These are phyloP conservation scores for Mycothermus thermophilus DNA, from an alignment of 495 filamentous ascomycete genomes.

Conservation along the genomic window DNA sequence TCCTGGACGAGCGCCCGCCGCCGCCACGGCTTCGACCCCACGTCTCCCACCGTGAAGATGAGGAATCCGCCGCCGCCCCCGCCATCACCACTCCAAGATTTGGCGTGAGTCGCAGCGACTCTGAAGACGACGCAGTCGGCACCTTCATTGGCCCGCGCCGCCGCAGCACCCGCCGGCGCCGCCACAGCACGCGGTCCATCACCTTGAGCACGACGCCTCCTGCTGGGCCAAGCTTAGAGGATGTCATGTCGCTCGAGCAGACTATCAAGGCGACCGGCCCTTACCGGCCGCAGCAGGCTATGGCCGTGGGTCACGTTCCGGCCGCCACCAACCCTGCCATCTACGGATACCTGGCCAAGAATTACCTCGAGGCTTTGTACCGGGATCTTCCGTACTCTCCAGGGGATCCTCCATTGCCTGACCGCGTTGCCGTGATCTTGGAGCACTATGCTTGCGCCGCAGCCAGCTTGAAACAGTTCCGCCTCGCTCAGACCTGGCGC, in stretches of 20 bases:
- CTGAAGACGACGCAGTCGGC: constrained; percentile 52
- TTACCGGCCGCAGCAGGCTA: constrained; percentile 44
- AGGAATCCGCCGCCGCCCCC: constrained; percentile 10
- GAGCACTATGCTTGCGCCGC: constrained; percentile 50
- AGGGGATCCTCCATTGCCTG: constrained; percentile 17
- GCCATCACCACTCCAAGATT: constrained; percentile 24
- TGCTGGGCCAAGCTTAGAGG: constrained; percentile 30
- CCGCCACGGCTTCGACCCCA: constrained; percentile 25
- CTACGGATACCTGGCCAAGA: constrained; percentile 46
- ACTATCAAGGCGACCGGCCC: constrained; percentile 42
- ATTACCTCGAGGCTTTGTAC: constrained; percentile 40
- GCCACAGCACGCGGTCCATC: constrained; percentile 24
- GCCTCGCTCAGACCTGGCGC: constrained; percentile 63
- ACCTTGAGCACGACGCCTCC: constrained; percentile 47
- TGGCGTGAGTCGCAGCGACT: constrained; percentile 48
- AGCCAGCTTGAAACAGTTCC: constrained; percentile 43
- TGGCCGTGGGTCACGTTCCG: constrained; percentile 47
- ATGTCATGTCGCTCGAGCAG: constrained; percentile 47
- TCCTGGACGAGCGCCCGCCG: constrained; percentile 35
- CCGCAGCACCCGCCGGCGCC: constrained; percentile 22
- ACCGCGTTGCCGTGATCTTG: constrained; percentile 38
- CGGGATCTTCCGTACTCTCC: constrained; percentile 24
- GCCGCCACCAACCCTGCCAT: constrained; percentile 36
- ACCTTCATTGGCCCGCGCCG: constrained; percentile 42
- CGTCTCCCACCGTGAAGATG: constrained; percentile 16